phyloP scores from a whole-genome alignment of 2,329 filamentous ascomycete species.

The Microdochium trichocladiopsis region DNA sequence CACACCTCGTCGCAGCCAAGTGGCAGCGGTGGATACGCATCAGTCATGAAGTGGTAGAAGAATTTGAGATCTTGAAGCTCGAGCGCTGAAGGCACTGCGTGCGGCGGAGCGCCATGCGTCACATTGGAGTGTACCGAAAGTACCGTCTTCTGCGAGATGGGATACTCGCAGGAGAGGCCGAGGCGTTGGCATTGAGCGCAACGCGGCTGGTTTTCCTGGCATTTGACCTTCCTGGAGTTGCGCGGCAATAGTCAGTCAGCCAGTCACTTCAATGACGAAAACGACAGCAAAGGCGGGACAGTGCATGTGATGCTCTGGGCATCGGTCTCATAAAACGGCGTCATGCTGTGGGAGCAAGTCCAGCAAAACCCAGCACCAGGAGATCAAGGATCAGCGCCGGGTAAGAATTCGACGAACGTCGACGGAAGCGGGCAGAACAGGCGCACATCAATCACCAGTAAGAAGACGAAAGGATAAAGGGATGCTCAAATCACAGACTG shows the following conservation, averaged over 20 bases:
- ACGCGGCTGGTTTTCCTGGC: slow-evolving; percentile 56
- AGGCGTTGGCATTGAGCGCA: slow-evolving; percentile 59
- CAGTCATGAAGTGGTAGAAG: slow-evolving; percentile 59
- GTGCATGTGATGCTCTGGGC: no score
- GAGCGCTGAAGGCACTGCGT: slow-evolving; percentile 26
- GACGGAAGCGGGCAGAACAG: no score
- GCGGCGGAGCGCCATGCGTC: slow-evolving; percentile 3
- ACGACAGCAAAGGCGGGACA: no score
- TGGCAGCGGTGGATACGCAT: slow-evolving; percentile 57
- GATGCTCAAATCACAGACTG: no score
- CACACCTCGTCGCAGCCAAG: slow-evolving; percentile 59
- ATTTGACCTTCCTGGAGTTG: slow-evolving; percentile 47
- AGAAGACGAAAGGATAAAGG: no score
- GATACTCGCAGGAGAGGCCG: slow-evolving; percentile 57
- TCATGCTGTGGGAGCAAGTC: no score
- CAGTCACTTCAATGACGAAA: no score
- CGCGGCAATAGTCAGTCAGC: neutral
- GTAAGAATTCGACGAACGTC: no score
- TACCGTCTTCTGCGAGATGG: slow-evolving; percentile 38
- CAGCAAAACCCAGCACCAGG: no score
- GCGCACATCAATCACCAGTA: no score
- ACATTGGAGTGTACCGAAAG: slow-evolving; percentile 15
- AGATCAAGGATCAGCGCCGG: no score
- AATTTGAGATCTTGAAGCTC: slow-evolving; percentile 59
- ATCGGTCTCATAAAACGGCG: no score